phyloP scores from a whole-genome alignment of 1,139 yeast species.

The Saccharomyces hybrid region DNA sequence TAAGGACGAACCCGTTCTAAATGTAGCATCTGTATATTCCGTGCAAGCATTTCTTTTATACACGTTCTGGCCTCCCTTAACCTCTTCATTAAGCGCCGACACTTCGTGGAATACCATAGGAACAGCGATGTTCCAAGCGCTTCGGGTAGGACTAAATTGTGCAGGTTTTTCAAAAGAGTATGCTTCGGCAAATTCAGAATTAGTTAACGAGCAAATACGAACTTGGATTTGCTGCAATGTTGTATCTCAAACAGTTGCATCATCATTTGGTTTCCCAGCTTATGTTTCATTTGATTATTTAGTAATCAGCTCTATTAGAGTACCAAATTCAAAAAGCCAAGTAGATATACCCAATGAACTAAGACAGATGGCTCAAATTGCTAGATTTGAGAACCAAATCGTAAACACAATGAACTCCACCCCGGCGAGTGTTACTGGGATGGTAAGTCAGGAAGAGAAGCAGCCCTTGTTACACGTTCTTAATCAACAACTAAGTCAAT shows the following conservation, averaged over 20 bases:
- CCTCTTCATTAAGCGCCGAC: conserved; percentile 89
- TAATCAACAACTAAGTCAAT: conserved; percentile 61
- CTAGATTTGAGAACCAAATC: conserved; percentile 79
- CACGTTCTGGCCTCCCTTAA: conserved; percentile 92
- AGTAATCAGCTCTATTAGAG: conserved; percentile 37
- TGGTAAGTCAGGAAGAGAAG: conserved; percentile 53
- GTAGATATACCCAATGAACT: conserved; percentile 51
- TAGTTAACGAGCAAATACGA: conserved; percentile 67
- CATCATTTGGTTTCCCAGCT: conserved; percentile 91
- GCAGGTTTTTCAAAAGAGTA: conserved; percentile 55
- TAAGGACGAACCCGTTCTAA: conserved; percentile 69
- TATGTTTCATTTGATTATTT: conserved; percentile 80
- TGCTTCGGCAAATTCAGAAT: conserved; percentile 38
- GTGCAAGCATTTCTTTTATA: conserved; percentile 87
- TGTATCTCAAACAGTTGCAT: conserved; percentile 81
- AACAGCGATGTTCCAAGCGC: conserved; percentile 83
- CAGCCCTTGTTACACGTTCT: conserved; percentile 66
- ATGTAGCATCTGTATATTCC: conserved; percentile 87
- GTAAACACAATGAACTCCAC: conserved; percentile 70
- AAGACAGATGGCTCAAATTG: conserved; percentile 70
- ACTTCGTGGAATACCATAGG: conserved; percentile 94
- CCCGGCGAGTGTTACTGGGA: conserved; percentile 58
- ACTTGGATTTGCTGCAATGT: conserved; percentile 94
- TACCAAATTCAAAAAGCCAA: conserved; percentile 26
- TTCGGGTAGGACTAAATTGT: conserved; percentile 79